Conservation (phyloP, 257 asterid species). For the Solanum pimpinellifolium region DNA sequence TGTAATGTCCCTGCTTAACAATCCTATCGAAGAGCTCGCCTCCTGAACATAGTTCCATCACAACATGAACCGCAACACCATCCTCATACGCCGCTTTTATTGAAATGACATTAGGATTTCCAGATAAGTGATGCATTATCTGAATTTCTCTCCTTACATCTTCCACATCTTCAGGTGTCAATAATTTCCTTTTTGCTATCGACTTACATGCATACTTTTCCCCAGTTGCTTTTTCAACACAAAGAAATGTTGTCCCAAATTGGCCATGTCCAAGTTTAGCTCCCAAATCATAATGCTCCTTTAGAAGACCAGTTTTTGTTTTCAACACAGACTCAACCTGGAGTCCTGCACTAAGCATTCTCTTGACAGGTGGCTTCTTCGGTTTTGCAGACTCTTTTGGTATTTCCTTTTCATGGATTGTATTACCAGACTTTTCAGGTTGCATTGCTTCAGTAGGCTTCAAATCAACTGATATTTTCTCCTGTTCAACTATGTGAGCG, state of each 20-base stretch:
- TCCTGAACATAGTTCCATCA: constrained; percentile 41
- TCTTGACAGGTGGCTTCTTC: constrained; percentile 21
- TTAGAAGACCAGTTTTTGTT: constrained; percentile 26
- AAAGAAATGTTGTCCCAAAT: constrained; percentile 36
- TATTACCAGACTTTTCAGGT: not conserved
- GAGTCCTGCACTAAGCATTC: constrained; percentile 28
- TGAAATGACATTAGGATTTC: constrained; percentile 34
- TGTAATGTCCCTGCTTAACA: constrained; percentile 36
- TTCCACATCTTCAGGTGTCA: constrained; percentile 38
- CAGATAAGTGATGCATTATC: constrained; percentile 45
- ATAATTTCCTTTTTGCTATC: constrained; percentile 34
- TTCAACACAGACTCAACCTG: constrained; percentile 29
- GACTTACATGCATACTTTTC: constrained; percentile 36
- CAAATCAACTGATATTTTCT: not conserved
- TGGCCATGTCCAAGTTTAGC: constrained; percentile 40
- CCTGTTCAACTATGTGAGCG: not conserved
- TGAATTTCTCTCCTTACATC: constrained; percentile 47
- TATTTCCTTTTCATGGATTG: not conserved
- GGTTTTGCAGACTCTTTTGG: not conserved
- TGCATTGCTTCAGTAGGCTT: not conserved
- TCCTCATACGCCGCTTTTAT: constrained; percentile 39
- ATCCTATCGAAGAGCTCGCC: constrained; percentile 48
- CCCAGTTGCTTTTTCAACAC: constrained; percentile 27
- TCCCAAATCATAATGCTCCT: constrained; percentile 23
- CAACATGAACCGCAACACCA: constrained; percentile 32